Evolutionary conservation across 2,329 filamentous ascomycete species (phyloP), one percentile per base, ranked within the genome.

Genomic region (Phoma sp.): DNA sequence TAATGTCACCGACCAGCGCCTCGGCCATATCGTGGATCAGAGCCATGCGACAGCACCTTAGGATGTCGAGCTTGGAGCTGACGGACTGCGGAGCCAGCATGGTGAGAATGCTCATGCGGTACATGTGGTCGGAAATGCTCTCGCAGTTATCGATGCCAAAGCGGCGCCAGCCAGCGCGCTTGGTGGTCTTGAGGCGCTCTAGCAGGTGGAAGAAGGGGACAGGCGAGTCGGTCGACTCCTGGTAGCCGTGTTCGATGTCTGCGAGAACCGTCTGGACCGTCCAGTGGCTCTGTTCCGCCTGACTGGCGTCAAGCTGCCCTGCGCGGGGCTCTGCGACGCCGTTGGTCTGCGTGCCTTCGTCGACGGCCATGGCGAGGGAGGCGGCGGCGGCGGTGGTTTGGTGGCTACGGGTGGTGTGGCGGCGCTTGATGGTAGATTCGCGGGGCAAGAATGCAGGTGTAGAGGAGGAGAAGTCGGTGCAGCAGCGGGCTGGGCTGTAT

Each of bases 71-170:
- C 35, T 83, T 84, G 0, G 85, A 77, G 2, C 86, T 82, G 9
- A 97, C 84, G 1, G 88, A 78, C 0, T 90, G 82, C 1, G 95
- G 93, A 2, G 91, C 92, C 61, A 97, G 85, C 87, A 99, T 90
- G 60, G 91, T 92, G 75, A 99, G 91, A 64, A 99, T 85, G 44
- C 93, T 91, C 95, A 99, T 99, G 78, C 95, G 92, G 78, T 98
- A 99, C 95, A 99, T 99, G 82, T 99, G 95, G 79, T 99, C 95
- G 48, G 91, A 85, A 71, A 99, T 97, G 2, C 91, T 96, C 77
- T 99, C 95, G 73, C 91, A 89, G 53, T 77, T 61, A 52, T 74
- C 64, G 62, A 99, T 91, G 35, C 86, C 87, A 72, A 97, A 97
- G 33, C 95, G 86, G 51, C 90, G 86, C 95, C 95, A 99, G 61